These are phyloP conservation scores for Suillus paluster DNA, from an alignment of 768 basidiomycete species.

Conservation along the genomic window DNA sequence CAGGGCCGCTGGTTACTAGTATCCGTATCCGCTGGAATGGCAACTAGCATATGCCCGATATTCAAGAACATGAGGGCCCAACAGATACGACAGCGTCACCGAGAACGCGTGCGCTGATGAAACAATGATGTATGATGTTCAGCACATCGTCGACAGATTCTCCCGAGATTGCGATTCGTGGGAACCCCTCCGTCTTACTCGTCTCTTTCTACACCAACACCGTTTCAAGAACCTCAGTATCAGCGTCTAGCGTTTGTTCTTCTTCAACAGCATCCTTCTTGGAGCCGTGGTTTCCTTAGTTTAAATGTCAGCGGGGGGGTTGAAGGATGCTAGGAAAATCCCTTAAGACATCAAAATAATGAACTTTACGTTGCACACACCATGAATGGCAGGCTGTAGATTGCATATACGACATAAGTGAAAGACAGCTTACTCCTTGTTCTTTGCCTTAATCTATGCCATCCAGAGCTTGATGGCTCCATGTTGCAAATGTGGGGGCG, in stretches of 20 bases:
- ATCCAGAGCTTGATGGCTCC: conserved; percentile 14
- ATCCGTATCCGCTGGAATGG: too few species aligned
- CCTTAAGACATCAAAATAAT: not conserved
- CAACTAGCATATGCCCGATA: too few species aligned
- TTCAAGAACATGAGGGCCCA: too few species aligned
- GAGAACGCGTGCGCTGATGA: not conserved
- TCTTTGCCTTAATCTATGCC: conserved; percentile 84
- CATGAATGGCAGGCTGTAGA: conserved; percentile 65
- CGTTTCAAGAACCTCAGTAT: conserved; percentile 6
- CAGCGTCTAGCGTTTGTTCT: conserved; percentile 11
- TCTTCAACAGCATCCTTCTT: conserved; percentile 35
- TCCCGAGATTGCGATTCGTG: not conserved
- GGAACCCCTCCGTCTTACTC: not conserved
- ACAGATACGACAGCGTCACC: not conserved
- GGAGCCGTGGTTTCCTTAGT: conserved; percentile 44
- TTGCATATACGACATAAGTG: conserved; percentile 81
- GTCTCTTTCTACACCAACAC: conserved; percentile 8
- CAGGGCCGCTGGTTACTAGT: too few species aligned
- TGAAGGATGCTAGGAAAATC: conserved; percentile 38
- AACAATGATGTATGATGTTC: not conserved
- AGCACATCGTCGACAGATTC: not conserved
- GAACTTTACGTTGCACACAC: conserved; percentile 34
- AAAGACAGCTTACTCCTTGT: conserved; percentile 93
- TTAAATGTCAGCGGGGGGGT: conserved; percentile 45
- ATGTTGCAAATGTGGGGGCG: conserved; percentile 16